Evolutionary conservation across 352 stramenopile species (phyloP).

Genomic region (Phytophthora syringae): DNA sequence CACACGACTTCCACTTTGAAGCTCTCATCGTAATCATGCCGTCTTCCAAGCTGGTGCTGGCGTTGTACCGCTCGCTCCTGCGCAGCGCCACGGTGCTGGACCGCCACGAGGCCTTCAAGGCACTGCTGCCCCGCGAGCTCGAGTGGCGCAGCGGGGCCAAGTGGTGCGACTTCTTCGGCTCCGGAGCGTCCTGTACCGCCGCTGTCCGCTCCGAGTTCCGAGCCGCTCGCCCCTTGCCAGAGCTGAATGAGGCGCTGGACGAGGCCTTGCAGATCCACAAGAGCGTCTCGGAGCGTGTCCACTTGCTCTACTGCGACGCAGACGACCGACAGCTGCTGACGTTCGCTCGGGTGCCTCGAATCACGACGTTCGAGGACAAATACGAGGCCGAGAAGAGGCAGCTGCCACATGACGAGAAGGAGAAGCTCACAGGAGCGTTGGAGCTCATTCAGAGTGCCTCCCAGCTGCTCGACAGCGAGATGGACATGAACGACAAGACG

Average conservation of each 20-base stretch:
- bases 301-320: slow-evolving; percentile 63
- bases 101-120: slow-evolving; percentile 66
- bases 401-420: slow-evolving; percentile 17
- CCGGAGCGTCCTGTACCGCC: slow-evolving; percentile 56
- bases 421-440: slow-evolving; percentile 54
- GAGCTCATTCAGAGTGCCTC: slow-evolving; percentile 61
- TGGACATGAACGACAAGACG: slow-evolving; percentile 52
- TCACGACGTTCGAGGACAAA: slow-evolving; percentile 56
- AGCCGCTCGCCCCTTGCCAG: neutral
- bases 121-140: slow-evolving; percentile 66
- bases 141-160: slow-evolving; percentile 55
- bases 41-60: slow-evolving; percentile 60
- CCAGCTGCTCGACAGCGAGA: slow-evolving; percentile 48
- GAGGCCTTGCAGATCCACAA: slow-evolving; percentile 74
- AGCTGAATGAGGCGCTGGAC: slow-evolving; percentile 55
- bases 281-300: slow-evolving; percentile 65
- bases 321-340: slow-evolving; percentile 48
- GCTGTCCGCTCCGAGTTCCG: slow-evolving; percentile 66
- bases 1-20: slow-evolving; percentile 25
- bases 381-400: slow-evolving; percentile 54
- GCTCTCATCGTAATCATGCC: slow-evolving; percentile 39
- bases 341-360: slow-evolving; percentile 35
- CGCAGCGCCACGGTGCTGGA: slow-evolving; percentile 75
- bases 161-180: slow-evolving; percentile 71
- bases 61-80: slow-evolving; percentile 75